Conservation (phyloP, 108 stramenopile species). For the Phaeodactylum tricornutum region DNA sequence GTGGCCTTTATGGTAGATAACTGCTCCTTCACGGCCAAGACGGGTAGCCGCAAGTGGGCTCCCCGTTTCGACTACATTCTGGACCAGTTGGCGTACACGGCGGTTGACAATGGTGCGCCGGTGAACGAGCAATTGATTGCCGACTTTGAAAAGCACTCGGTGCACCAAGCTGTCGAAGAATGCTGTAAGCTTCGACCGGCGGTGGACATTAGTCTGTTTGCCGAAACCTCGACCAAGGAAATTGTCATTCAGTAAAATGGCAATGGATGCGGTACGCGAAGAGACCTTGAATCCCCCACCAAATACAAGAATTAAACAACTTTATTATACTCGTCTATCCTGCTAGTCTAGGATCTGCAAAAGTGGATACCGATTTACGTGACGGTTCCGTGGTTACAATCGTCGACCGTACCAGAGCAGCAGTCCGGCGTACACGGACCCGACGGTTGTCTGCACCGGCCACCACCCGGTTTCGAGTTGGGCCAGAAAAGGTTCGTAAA, state of each 20-base stretch:
- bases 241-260: constrained; percentile 83
- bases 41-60: constrained; percentile 96
- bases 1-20: constrained; percentile 99
- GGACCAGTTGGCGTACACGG: constrained; percentile 95
- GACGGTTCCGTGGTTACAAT: too few species aligned
- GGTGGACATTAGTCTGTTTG: constrained; percentile 90
- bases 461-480: too few species aligned
- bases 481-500: too few species aligned
- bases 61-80: constrained; percentile 98
- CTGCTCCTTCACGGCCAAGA: constrained; percentile 98
- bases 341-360: too few species aligned
- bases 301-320: too few species aligned
- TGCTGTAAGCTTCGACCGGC: constrained; percentile 94
- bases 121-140: constrained; percentile 76
- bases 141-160: constrained; percentile 86
- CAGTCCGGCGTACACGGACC: too few species aligned
- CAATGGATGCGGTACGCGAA: too few species aligned
- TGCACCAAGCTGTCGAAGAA: constrained; percentile 89
- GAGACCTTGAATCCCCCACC: too few species aligned
- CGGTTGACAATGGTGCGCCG: constrained; percentile 89
- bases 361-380: too few species aligned
- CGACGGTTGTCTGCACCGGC: too few species aligned
- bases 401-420: too few species aligned
- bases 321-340: too few species aligned
- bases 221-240: constrained; percentile 91